Base-by-base conservation (phyloP, 2,329 filamentous ascomycete species). In the Penicillium sp. region DNA sequence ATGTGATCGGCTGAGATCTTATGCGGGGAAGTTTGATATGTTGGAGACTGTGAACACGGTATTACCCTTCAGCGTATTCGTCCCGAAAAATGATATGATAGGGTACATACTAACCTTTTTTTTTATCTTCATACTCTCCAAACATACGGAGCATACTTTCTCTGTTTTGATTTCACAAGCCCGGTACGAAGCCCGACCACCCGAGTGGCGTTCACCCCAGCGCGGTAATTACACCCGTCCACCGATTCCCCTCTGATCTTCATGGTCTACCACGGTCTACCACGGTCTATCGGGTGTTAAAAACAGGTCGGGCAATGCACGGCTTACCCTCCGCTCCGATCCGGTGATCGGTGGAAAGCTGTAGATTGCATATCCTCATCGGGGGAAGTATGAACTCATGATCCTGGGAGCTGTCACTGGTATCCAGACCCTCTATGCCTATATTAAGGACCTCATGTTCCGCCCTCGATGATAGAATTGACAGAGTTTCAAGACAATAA, bases 301-400 rank as follows among this genome's bases (percentile, higher is more conserved):
- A 19, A 13, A 29, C 2, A 13, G 21, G 11, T 49, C 36, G 39
- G 52, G 31, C 51, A 34, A 51, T 40, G 45, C 41, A 47, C 54
- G 54, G 54, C 43, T 53, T 31, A 47, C 9, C 27, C 49, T 47
- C 55, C 55, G 55, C 54, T 27, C 59, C 60, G 60, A 57, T 64
- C 60, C 34, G 55, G 55, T 62, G 60, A 64, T 62, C 61, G 61
- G 61, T 40, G 16, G 6, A 21, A n/a, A 5, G 10, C 27, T 36
- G 8, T 23, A 29, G 16, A 29, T 23, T 31, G 23, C 36, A 31
- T 23, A 41, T 36, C 41, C 43, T 25, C 29, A 41, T 53, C 23
- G 6, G 49, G 47, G 47, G 43, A 53, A 29, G 19, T 29, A 46
- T 39, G 36, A 15, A 23, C 41, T 36, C 34, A 53, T 47, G 34